A percentile compares a stretch with the other conserved stretches of the same genome.
Conservation (phyloP, 208 protist genomes). For the Trypanosoma scelopori region DNA sequence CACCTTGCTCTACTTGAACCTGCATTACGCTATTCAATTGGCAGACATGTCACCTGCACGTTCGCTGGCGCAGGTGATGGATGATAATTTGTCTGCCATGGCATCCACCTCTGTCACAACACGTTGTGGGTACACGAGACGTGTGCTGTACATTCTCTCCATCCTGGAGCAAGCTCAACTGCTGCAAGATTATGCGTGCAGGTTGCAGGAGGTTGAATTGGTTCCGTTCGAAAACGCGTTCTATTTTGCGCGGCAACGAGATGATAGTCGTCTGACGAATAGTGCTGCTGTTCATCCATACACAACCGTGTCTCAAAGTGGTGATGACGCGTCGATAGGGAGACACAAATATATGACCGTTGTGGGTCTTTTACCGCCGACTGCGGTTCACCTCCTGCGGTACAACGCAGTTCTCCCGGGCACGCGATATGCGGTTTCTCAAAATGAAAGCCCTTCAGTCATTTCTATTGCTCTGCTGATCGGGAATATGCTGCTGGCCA, state of each 20-base stretch:
- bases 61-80: slow-evolving; percentile 17
- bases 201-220: slow-evolving; percentile 37
- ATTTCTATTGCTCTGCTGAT: slow-evolving; percentile 52
- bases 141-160: slow-evolving; percentile 43
- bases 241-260: slow-evolving; percentile 29
- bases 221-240: slow-evolving; percentile 47
- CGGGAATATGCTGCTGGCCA: slow-evolving; percentile 35
- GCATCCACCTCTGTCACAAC: slow-evolving; percentile 17
- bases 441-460: slow-evolving; percentile 10
- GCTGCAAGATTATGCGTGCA: slow-evolving; percentile 64
- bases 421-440: slow-evolving; percentile 16
- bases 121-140: slow-evolving; percentile 43
- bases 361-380: slow-evolving; percentile 47
- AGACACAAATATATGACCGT: slow-evolving; percentile 27
- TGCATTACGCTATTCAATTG: slow-evolving; percentile 19
- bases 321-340: neutral
- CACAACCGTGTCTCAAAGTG: neutral
- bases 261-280: neutral
- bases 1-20: slow-evolving; percentile 14
- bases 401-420: slow-evolving; percentile 29
- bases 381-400: slow-evolving; percentile 59
- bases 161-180: slow-evolving; percentile 52
- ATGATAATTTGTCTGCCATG: neutral
- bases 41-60: slow-evolving; percentile 19
- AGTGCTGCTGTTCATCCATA: neutral